Conservation (phyloP, 306 rosid species). For the Ochetophila trinervis region DNA sequence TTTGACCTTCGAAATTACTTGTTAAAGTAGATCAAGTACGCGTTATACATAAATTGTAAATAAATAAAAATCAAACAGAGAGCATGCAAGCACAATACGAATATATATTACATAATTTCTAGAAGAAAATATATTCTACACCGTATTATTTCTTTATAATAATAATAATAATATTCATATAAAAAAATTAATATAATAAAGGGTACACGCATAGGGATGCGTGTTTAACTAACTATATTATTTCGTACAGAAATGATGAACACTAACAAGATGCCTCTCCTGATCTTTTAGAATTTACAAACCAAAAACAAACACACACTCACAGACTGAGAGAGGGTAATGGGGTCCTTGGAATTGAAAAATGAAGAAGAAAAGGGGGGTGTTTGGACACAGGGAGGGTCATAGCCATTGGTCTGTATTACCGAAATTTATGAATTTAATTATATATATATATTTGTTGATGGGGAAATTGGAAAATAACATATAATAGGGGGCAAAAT, state of each 20-base stretch:
- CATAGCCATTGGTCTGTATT: too few species aligned
- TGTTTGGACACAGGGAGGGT: too few species aligned
- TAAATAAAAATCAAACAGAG: background rate
- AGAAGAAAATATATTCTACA: too few species aligned
- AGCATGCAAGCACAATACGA: background rate
- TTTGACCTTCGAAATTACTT: slow-evolving; percentile 17
- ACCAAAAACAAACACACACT: background rate
- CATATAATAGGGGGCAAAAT: slow-evolving; percentile 8
- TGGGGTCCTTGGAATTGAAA: slow-evolving; percentile 12
- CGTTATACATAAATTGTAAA: background rate
- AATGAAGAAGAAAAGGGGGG: too few species aligned
- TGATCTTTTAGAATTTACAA: too few species aligned
- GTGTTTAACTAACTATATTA: slow-evolving; percentile 15
- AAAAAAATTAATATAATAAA: slow-evolving; percentile 9
- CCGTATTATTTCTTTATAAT: too few species aligned
- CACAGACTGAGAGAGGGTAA: background rate
- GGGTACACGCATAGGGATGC: slow-evolving; percentile 34
- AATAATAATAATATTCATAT: too few species aligned
- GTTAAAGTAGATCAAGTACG: background rate
- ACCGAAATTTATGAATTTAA: too few species aligned
- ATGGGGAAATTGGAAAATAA: too few species aligned
- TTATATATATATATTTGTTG: too few species aligned
- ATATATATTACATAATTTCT: background rate
- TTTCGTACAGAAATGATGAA: slow-evolving; percentile 8
- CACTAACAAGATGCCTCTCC: slow-evolving; percentile 2